Percentiles rank a stretch among this genome's conserved stretches.
These are phyloP conservation scores for Madurella mycetomatis DNA, from an alignment of 2,329 filamentous ascomycete species.

Conservation along the genomic window DNA sequence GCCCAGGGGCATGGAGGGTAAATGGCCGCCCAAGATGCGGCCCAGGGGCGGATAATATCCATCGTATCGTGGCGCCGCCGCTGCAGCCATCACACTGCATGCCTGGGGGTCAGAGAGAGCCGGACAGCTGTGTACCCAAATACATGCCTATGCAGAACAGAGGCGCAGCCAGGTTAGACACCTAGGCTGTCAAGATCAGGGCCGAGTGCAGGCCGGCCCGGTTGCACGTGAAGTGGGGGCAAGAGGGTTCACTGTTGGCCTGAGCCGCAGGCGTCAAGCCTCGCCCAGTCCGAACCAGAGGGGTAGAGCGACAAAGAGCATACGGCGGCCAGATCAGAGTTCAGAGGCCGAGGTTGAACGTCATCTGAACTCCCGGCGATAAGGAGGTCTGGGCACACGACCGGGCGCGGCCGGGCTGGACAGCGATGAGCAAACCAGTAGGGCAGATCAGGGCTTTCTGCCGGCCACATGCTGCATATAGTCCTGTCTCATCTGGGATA, in stretches of 20 bases:
- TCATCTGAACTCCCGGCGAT: background rate
- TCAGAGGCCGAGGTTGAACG: background rate
- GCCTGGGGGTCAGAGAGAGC: background rate
- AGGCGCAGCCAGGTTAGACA: constrained; percentile 13
- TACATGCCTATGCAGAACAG: constrained; percentile 10
- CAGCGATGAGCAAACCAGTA: background rate
- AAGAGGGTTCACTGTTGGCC: background rate
- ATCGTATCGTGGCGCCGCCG: constrained; percentile 5
- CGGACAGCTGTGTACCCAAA: background rate
- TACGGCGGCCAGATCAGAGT: background rate
- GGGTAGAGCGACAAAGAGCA: background rate
- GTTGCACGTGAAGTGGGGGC: constrained; percentile 21
- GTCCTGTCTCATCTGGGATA: constrained; percentile 27
- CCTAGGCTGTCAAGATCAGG: constrained; percentile 4
- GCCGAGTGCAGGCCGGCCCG: background rate
- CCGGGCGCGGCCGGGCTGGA: background rate
- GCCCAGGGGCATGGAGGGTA: constrained; percentile 19
- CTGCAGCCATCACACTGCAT: background rate
- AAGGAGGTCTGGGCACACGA: constrained; percentile 1
- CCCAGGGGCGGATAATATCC: constrained; percentile 13
- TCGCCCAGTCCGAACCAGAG: background rate
- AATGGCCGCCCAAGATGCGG: constrained; percentile 22
- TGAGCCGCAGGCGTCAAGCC: background rate
- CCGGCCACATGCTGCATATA: constrained; percentile 25
- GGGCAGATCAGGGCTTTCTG: constrained; percentile 18